Base-by-base conservation (phyloP, 768 basidiomycete genomes). In the Tylopilus subfusipes region DNA sequence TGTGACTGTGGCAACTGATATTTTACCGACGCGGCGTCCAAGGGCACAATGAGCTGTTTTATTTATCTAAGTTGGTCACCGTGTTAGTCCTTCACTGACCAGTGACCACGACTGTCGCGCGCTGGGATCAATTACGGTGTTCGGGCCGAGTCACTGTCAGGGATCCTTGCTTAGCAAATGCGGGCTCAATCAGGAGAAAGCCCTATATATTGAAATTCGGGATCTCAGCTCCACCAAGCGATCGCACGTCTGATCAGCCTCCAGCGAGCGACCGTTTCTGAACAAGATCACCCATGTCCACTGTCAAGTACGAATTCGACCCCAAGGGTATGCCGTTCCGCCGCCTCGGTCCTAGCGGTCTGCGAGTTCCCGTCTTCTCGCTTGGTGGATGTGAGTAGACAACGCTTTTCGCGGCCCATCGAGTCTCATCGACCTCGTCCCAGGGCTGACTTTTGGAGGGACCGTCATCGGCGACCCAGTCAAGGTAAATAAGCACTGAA, bases 391-490 rank as follows among this genome's bases (percentile, higher is more conserved):
- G 79, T 76, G 46, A 55, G 69, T 58, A 21, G 18, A 38, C 25
- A 11, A 7, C 10, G 22, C 38, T 45, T 19, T 24, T 22, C 1
- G 27, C 4, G 4, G 33, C 16, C 12, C 25, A 14, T n/a, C 11
- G 27, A 45, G 9, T 8, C 29, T 54, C 19, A 59, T 53, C 43
- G n/a, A 25, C 18, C 33, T 12, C 14, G 0, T 34, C 14, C 19
- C 29, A 73, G 72, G 75, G 78, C 61, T 82, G 56, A 80, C 80
- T 44, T 67, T 78, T 49, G 79, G 78, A 44, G 73, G 72, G 22
- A 75, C 75, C 38, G 75, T 80, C 54, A 61, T 71, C 25, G 80
- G 80, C 22, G 81, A 82, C 56, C 74, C 75, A 52, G 83, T 82
- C 60, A 80, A 78, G 71, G 72, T 73, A n/a, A 62, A 38, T 29